Conservation (phyloP, 768 basidiomycete species). For the Phylloporus sp. region DNA sequence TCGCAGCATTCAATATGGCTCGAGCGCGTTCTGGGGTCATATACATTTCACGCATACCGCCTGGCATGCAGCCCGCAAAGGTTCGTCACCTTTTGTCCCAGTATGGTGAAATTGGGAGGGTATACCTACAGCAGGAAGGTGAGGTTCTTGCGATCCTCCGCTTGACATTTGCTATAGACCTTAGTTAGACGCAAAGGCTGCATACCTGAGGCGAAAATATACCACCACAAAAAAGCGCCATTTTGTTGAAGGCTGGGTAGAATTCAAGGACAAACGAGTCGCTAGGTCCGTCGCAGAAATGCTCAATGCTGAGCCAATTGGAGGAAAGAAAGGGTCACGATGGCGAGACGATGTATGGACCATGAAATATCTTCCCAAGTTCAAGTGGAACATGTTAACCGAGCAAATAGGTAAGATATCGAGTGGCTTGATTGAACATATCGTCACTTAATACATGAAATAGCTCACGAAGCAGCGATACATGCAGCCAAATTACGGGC, state of each 20-base stretch:
- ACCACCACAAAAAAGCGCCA: conserved; percentile 82
- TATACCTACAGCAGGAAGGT: conserved; percentile 95
- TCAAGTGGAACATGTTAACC: conserved; percentile 98
- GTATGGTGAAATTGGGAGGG: conserved; percentile 87
- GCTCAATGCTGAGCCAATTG: conserved; percentile 94
- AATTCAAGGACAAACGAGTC: conserved; percentile 91
- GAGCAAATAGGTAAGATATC: conserved; percentile 90
- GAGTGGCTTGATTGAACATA: not conserved
- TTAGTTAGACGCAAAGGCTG: conserved; percentile 72
- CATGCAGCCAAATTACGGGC: conserved; percentile 87
- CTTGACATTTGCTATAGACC: not conserved
- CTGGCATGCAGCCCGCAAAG: conserved; percentile 96
- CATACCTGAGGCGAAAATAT: conserved; percentile 76
- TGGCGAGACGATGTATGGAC: conserved; percentile 99
- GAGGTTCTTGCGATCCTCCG: conserved; percentile 15
- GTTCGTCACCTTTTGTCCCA: conserved; percentile 89
- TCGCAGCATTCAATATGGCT: conserved; percentile 69
- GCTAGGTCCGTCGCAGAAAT: conserved; percentile 89
- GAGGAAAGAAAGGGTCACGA: conserved; percentile 84
- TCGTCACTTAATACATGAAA: conserved; percentile 8
- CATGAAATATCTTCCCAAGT: conserved; percentile 96
- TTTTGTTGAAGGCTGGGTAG: conserved; percentile 97
- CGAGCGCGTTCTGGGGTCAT: conserved; percentile 81
- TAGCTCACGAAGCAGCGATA: conserved; percentile 90
- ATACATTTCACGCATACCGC: conserved; percentile 95